These are phyloP conservation scores for Backusella macrospora DNA, from an alignment of 192 early-diverging fungal genomes.

Conservation along the genomic window DNA sequence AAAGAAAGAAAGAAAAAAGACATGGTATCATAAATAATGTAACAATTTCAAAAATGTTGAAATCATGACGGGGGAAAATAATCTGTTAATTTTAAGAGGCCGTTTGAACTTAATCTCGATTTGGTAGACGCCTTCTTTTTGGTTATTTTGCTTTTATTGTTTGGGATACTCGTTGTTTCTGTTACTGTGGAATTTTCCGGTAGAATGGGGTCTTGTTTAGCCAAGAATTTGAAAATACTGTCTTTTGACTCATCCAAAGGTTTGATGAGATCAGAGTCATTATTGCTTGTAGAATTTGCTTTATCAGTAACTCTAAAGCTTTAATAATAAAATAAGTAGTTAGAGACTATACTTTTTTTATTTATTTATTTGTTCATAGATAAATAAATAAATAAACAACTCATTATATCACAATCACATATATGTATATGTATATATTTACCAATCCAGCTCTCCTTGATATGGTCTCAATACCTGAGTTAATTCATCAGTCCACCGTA, in stretches of 20 bases:
- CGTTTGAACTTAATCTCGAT: not conserved
- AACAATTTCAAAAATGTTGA: no score
- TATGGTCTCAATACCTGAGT: not conserved
- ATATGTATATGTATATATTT: not conserved
- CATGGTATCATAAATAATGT: no score
- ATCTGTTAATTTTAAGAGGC: not conserved
- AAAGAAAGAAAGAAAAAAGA: no score
- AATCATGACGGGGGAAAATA: no score
- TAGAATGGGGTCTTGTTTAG: not conserved
- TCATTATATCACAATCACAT: no score
- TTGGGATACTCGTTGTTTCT: not conserved
- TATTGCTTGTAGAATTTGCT: not conserved
- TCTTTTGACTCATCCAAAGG: not conserved
- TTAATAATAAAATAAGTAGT: no score
- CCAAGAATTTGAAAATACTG: not conserved
- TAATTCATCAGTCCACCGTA: not conserved
- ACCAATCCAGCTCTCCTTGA: not conserved
- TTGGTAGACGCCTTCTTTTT: not conserved
- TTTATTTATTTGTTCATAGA: no score
- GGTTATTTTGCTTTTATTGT: not conserved
- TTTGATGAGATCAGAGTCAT: not conserved
- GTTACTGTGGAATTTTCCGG: not conserved
- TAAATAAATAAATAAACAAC: no score
- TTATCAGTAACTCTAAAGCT: not conserved
- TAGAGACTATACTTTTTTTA: no score